Base-by-base conservation (phyloP, 2,329 filamentous ascomycete genomes). In the Fusarium buxicola region DNA sequence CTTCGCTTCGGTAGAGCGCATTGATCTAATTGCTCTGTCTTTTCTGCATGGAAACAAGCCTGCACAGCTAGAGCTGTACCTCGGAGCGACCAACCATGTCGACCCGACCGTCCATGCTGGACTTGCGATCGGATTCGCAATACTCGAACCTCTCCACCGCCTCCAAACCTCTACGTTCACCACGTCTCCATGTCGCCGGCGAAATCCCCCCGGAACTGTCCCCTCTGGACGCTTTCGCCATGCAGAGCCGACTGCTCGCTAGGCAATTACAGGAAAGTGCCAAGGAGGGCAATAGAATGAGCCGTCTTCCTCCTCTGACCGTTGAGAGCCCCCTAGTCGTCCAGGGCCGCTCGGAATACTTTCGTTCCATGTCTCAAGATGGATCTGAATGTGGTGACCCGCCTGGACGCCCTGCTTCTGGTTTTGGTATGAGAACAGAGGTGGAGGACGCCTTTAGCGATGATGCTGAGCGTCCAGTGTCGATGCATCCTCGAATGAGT, bases 181-280 rank as follows among this genome's bases (percentile, higher is more conserved):
- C 91, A 36, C 88, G 90, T 60, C 80, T 92, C 57, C 90, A 93
- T 75, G 83, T 91, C 55, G 90, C 90, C 55, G 92, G 92, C 60
- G 91, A 94, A 69, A 85, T 91, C 1, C 94, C 95, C 16, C 95
- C 95, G 6, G 91, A 95, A 48, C 84, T 98, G 54, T 98, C 95
- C 8, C 95, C 95, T 10, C 85, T 99, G 65, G 95, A 99, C 82
- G 94, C 94, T 43, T 96, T 99, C 74, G 94, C 94, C 18, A 84
- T 94, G 61, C 94, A 98, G 74, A 96, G 94, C 69, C 89, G 94
- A 55, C 80, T 96, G 69, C 85, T 99, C 47, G 93, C 93, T 34
- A 91, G 88, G 77, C 91, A 96, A 77, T 86, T 99, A 60, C 90
- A 97, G 75, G 89, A 95, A 68, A 89, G 86, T 63, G 85, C 87